A percentile compares a stretch with the other conserved stretches of the same genome.
Evolutionary conservation across 2,329 filamentous ascomycete genomes (phyloP).

Genomic region (Aspergillus fumigatus): DNA sequence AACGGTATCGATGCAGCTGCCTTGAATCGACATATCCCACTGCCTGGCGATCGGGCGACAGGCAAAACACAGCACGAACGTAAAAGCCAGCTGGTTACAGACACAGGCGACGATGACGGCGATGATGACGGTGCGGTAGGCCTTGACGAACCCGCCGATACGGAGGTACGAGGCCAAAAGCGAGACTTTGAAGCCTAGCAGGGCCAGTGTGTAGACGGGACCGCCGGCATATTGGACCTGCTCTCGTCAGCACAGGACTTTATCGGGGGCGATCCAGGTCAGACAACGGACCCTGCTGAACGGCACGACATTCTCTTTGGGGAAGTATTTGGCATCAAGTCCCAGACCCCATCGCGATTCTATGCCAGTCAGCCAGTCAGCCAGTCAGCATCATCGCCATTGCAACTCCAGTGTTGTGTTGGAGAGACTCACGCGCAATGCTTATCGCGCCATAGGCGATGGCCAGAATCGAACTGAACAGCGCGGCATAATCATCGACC

Average conservation of each 20-base stretch:
- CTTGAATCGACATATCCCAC: conserved; percentile 39
- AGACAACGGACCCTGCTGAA: conserved; percentile 20
- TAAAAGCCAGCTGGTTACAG: conserved; percentile 37
- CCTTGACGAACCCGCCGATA: conserved; percentile 38
- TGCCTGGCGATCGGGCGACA: conserved; percentile 35
- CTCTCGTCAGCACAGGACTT: background rate
- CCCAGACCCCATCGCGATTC: conserved; percentile 28
- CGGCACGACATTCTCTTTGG: conserved; percentile 19
- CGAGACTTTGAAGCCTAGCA: conserved; percentile 47
- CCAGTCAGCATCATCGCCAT: too few relatives aligned
- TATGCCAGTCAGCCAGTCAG: too few relatives aligned
- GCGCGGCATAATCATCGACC: conserved; percentile 25
- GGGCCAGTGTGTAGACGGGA: conserved; percentile 22
- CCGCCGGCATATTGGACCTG: conserved; percentile 28
- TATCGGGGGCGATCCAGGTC: too few relatives aligned
- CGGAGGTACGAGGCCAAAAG: conserved; percentile 46
- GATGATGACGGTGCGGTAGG: conserved; percentile 33
- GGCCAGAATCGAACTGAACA: conserved; percentile 18
- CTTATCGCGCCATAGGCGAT: conserved; percentile 14
- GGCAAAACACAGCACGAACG: conserved; percentile 21
- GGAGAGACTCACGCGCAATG: conserved; percentile 16
- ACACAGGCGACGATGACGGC: conserved; percentile 32
- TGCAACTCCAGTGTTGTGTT: too few relatives aligned
- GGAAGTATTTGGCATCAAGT: conserved; percentile 15
- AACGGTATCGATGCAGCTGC: conserved; percentile 38